A percentile compares a stretch with the other conserved stretches of the same genome.
Evolutionary conservation across 768 basidiomycete genomes (phyloP).

Genomic region (Mycena chlorophos): DNA sequence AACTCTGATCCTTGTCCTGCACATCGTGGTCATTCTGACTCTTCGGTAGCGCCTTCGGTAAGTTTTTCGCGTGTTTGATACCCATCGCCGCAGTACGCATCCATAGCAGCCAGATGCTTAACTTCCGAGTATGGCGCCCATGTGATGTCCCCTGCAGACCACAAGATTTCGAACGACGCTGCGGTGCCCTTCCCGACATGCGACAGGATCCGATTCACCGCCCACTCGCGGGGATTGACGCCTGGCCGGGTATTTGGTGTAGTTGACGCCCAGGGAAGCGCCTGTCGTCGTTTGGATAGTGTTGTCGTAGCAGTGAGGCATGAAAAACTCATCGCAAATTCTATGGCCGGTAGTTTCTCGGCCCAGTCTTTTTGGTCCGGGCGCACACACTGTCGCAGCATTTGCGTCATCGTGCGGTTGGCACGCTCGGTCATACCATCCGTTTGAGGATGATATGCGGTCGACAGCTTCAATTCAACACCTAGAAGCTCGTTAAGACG

Average conservation of each 20-base stretch:
- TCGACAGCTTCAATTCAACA: constrained; percentile 3
- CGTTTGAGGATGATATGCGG: constrained; percentile 6
- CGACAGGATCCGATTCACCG: constrained; percentile 24
- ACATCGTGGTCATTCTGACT: neutral
- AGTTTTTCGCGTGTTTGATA: constrained; percentile 2
- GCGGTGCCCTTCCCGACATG: constrained; percentile 26
- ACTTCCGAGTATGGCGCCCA: constrained; percentile 25
- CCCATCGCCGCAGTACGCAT: constrained; percentile 28
- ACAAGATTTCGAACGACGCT: constrained; percentile 27
- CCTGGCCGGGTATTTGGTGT: constrained; percentile 22
- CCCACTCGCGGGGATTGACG: constrained; percentile 23
- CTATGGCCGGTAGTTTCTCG: constrained; percentile 1
- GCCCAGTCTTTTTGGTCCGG: constrained; percentile 6
- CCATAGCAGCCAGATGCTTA: constrained; percentile 20
- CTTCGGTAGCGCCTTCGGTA: neutral
- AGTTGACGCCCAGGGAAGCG: constrained; percentile 30
- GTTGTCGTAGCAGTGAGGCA: constrained; percentile 25
- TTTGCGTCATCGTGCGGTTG: constrained; percentile 3
- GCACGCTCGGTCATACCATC: constrained; percentile 4
- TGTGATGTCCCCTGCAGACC: constrained; percentile 29
- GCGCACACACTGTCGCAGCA: constrained; percentile 1
- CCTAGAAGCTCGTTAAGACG: constrained; percentile 1
- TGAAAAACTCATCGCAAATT: constrained; percentile 29
- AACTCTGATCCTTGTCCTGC: neutral
- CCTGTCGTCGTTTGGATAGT: constrained; percentile 26